Evolutionary conservation across 2,329 filamentous ascomycete species (phyloP).

Genomic region (Fusarium buxicola): DNA sequence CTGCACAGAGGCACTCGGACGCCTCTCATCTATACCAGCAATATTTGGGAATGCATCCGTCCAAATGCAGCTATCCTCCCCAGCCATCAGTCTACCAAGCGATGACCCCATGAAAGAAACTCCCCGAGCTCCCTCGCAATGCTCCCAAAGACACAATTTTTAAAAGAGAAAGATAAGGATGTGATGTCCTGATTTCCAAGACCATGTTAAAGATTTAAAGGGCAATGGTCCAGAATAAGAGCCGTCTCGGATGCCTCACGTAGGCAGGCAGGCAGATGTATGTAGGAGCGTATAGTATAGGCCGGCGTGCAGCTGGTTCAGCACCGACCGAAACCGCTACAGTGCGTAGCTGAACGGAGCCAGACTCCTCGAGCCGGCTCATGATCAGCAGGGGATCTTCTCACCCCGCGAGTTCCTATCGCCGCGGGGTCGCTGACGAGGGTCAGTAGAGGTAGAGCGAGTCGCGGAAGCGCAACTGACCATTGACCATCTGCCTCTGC

Average conservation of each 20-base stretch:
- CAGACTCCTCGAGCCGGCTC: constrained; percentile 17
- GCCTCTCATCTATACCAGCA: constrained; percentile 25
- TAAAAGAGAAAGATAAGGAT: constrained; percentile 18
- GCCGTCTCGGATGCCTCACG: constrained; percentile 14
- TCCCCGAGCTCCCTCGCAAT: constrained; percentile 47
- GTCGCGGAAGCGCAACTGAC: constrained; percentile 60
- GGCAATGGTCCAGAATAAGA: constrained; percentile 18
- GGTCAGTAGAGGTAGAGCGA: constrained; percentile 58
- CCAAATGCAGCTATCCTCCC: constrained; percentile 20
- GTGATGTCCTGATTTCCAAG: constrained; percentile 18
- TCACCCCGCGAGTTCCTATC: constrained; percentile 56
- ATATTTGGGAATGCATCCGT: constrained; percentile 23
- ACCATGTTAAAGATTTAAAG: constrained; percentile 15
- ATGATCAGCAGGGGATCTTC: constrained; percentile 38
- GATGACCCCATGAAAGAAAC: constrained; percentile 41
- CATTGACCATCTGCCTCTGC: constrained; percentile 78
- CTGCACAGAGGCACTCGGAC: background rate
- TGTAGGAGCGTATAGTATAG: constrained; percentile 15
- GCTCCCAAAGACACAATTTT: constrained; percentile 34
- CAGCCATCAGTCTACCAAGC: constrained; percentile 35
- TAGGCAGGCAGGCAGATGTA: constrained; percentile 10
- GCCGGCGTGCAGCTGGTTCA: constrained; percentile 23
- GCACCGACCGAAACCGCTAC: background rate
- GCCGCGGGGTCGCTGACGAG: constrained; percentile 59
- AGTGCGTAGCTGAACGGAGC: constrained; percentile 1